Conservation (phyloP, 2,329 filamentous ascomycete genomes). For the Magnaporthales sp. region DNA sequence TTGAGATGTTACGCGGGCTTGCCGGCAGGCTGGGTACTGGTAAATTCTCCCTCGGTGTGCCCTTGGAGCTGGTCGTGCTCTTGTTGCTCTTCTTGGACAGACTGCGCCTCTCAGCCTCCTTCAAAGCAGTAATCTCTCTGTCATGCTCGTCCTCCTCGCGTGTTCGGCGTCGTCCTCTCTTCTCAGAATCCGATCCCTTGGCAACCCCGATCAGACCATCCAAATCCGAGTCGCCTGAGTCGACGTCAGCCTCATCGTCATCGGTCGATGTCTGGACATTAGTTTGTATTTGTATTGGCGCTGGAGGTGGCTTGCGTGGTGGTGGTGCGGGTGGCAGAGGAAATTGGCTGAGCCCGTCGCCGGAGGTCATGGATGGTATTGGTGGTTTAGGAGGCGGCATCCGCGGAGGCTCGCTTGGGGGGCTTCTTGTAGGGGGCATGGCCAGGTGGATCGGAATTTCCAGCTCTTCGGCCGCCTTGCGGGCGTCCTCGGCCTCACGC, state of each 20-base stretch:
- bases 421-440: conserved; percentile 47
- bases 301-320: conserved; percentile 73
- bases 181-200: conserved; percentile 45
- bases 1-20: conserved; percentile 26
- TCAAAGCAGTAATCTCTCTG: conserved; percentile 58
- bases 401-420: conserved; percentile 42
- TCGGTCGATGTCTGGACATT: conserved; percentile 19
- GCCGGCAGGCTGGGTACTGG: conserved; percentile 25
- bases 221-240: conserved; percentile 77
- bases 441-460: conserved; percentile 42
- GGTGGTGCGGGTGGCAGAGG: conserved; percentile 47
- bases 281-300: conserved; percentile 63
- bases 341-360: conserved; percentile 40
- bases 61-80: conserved; percentile 36
- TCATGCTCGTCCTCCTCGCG: conserved; percentile 80
- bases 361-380: conserved; percentile 30
- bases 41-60: conserved; percentile 27
- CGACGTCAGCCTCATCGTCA: conserved; percentile 55
- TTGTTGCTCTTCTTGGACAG: conserved; percentile 64
- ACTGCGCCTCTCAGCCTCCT: conserved; percentile 63
- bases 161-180: conserved; percentile 72
- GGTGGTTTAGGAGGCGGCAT: conserved; percentile 43
- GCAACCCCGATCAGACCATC: conserved; percentile 68
- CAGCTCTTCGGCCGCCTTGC: conserved; percentile 35
- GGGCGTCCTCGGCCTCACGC: conserved; percentile 32